Evolutionary conservation across 352 stramenopile genomes (phyloP), one percentile per base, ranked within the genome.

Genomic region (Phytopythium aichiense): DNA sequence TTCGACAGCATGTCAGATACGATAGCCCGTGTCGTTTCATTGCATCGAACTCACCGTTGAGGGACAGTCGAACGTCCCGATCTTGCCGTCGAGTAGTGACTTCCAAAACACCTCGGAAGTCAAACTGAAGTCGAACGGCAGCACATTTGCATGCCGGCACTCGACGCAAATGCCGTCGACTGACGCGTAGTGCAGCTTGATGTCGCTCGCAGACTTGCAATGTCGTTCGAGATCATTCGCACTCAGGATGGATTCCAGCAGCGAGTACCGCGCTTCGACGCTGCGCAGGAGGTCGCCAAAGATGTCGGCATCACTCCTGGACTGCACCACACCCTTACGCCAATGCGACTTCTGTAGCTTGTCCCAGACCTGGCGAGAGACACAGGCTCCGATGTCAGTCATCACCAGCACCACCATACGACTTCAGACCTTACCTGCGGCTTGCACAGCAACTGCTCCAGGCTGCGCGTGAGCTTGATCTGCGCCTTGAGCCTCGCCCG

Each of bases 361-460:
- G 11, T 60, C 38, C 54, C 54, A 60, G n/a, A 51, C 38, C 54
- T 60, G 23, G 1, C 3, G 11, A 28, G 38, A 18, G 4, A 6
- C 33, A 25, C 30, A 28, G 31, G 11, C 12, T 2, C 22, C 48
- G 5, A 11, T 5, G 28, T 22, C 9, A 54, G 13, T 8, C n/a
- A 33, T 18, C 16, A 15, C 2, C 28, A 31, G 18, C 33, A 33
- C 8, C 28, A 6, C 30, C 3, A 54, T 8, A 40, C 7, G 0
- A 22, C n/a, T n/a, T 0, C 57, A 22, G 2, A 33, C 20, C 18
- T 5, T 22, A 73, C 60, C 55, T 71, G 53, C 3, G 58, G 64
- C 54, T 75, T 75, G 42, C 40, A 37, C 6, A 76, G 45, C 30
- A 74, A 31, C 37, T 58, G 38, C 49, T 83, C 69, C 35, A 85